Conservation (phyloP, 805 yeast genomes). For the Kazachstania taianensis region DNA sequence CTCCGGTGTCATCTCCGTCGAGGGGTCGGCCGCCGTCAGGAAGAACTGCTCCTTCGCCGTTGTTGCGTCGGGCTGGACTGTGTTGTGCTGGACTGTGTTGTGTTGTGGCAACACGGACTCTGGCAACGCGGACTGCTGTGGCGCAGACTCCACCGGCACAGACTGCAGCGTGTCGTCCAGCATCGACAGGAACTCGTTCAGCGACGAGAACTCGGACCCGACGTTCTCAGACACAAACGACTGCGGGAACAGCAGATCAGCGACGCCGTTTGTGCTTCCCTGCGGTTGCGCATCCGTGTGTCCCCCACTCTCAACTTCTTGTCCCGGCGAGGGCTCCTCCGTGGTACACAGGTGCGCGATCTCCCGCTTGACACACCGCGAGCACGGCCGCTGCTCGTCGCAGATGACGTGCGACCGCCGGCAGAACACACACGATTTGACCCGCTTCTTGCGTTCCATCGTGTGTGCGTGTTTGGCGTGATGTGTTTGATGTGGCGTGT, state of each 20-base stretch:
- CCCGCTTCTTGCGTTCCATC: too few relatives aligned
- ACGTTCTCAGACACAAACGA: constrained; percentile 85
- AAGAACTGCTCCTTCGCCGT: constrained; percentile 89
- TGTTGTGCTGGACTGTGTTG: neutral
- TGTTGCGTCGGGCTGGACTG: constrained; percentile 16
- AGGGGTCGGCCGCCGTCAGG: constrained; percentile 93
- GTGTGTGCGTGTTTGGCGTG: constrained; percentile 1
- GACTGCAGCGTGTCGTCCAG: constrained; percentile 63
- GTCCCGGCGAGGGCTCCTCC: constrained; percentile 29
- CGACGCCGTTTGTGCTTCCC: neutral
- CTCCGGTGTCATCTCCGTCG: constrained; percentile 88
- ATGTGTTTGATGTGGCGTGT: neutral
- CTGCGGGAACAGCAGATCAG: constrained; percentile 30
- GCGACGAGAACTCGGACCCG: constrained; percentile 82
- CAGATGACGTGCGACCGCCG: constrained; percentile 92
- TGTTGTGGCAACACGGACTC: constrained; percentile 60
- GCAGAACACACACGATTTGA: constrained; percentile 75
- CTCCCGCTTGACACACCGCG: constrained; percentile 74
- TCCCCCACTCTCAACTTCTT: neutral
- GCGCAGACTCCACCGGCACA: neutral
- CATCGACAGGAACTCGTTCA: constrained; percentile 83
- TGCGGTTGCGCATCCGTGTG: neutral
- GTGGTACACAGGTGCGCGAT: constrained; percentile 83
- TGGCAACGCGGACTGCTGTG: neutral
- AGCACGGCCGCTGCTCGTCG: constrained; percentile 60